A percentile compares a stretch with the other conserved stretches of the same genome.
These are phyloP conservation scores for Pseudoscleropodium purum DNA, from an alignment of 225 moss, liverwort and hornwort species.

Conservation along the genomic window DNA sequence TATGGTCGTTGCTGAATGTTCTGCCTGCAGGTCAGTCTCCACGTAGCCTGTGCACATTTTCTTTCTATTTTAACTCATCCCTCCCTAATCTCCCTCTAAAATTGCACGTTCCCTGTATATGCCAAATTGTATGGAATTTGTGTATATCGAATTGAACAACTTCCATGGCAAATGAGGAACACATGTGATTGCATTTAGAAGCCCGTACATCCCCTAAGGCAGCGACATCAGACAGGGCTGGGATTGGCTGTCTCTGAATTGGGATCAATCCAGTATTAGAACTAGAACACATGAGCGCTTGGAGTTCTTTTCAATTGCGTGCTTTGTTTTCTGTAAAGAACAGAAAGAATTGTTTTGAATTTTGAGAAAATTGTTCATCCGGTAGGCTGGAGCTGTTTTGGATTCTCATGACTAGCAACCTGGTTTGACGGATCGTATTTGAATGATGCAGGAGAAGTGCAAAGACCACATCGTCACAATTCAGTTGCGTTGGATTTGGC, in stretches of 20 bases:
- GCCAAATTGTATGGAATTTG: neutral
- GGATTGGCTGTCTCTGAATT: neutral
- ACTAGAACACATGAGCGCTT: neutral
- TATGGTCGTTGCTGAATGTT: conserved; percentile 62
- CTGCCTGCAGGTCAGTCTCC: conserved; percentile 32
- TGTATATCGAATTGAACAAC: neutral
- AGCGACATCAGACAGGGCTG: neutral
- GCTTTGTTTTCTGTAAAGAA: neutral
- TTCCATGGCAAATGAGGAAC: neutral
- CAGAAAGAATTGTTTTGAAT: neutral
- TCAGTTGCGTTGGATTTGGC: conserved; percentile 58
- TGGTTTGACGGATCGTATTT: neutral
- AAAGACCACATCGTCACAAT: conserved; percentile 57
- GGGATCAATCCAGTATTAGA: neutral
- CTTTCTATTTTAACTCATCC: neutral
- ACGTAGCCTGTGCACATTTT: neutral
- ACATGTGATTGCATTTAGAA: neutral
- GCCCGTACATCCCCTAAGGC: neutral
- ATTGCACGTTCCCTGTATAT: neutral
- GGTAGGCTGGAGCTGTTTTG: neutral
- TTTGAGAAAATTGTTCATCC: neutral
- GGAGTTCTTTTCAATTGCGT: neutral
- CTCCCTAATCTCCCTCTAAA: neutral
- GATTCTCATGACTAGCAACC: neutral
- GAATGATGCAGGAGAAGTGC: conserved; percentile 41